Conservation (phyloP, 345 rosid genomes). For the Melastoma malabathricum region DNA sequence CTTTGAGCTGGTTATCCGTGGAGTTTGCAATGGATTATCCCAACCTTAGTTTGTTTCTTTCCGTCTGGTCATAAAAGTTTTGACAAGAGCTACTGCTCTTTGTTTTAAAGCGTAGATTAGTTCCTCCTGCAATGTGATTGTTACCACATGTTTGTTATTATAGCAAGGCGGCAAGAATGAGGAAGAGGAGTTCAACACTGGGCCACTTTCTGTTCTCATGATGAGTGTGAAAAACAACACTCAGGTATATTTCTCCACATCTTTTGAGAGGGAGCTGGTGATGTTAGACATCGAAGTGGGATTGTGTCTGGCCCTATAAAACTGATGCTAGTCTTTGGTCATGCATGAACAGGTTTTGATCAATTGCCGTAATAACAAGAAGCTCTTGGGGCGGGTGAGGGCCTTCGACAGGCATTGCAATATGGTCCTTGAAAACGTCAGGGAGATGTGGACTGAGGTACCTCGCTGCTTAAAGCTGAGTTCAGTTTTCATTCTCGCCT, state of each 20-base stretch:
- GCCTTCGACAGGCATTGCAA: conserved; percentile 97
- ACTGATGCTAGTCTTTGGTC: not conserved
- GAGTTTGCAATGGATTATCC: too few relatives aligned
- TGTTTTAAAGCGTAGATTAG: too few relatives aligned
- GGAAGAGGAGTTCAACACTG: conserved; percentile 94
- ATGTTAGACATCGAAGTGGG: too few relatives aligned
- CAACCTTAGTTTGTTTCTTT: too few relatives aligned
- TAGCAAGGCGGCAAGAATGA: conserved; percentile 45
- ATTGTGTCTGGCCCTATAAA: not conserved
- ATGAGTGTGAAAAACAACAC: conserved; percentile 96
- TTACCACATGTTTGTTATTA: too few relatives aligned
- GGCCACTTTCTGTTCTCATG: conserved; percentile 94
- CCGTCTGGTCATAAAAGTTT: too few relatives aligned
- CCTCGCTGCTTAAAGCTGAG: not conserved
- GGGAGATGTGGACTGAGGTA: conserved; percentile 99
- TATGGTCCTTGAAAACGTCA: conserved; percentile 98
- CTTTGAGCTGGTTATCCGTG: too few relatives aligned
- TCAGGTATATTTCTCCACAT: conserved; percentile 36
- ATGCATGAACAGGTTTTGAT: conserved; percentile 52
- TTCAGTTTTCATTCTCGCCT: not conserved
- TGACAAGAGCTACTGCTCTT: too few relatives aligned
- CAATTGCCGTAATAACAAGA: conserved; percentile 78
- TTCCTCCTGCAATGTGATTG: too few relatives aligned
- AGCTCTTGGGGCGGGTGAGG: conserved; percentile 89
- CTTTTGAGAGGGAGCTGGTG: too few relatives aligned